Evolutionary conservation across 257 asterid species (phyloP).

Genomic region (Petunia secreta): DNA sequence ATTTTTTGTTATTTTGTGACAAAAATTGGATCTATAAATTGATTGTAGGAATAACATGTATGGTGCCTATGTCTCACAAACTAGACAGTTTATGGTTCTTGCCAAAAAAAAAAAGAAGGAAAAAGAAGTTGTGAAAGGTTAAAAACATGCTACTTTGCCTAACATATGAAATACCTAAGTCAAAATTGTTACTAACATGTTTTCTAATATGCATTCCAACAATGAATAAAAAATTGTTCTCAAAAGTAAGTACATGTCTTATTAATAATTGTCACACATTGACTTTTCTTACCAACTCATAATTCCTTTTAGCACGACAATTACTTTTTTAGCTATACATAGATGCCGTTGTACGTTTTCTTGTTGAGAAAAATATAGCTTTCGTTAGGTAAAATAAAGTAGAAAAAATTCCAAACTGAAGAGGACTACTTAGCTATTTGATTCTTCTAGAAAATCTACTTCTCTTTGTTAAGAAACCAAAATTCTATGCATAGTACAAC

Average conservation of each 20-base stretch:
- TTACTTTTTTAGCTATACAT: not conserved
- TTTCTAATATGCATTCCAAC: not conserved
- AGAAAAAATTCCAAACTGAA: not conserved
- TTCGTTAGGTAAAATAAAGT: conserved; percentile 24
- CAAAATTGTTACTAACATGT: not conserved
- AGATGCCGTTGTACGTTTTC: not conserved
- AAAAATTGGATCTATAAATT: not conserved
- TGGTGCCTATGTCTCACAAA: not conserved
- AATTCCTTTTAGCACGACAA: conserved; percentile 1
- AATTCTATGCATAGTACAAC: not conserved
- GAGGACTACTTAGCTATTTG: conserved; percentile 22
- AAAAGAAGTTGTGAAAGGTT: not conserved
- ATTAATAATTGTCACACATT: not conserved
- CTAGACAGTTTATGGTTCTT: not conserved
- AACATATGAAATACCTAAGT: no score
- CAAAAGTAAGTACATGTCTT: not conserved
- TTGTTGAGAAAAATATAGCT: conserved; percentile 16
- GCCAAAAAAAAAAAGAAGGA: no score
- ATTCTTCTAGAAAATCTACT: conserved; percentile 13
- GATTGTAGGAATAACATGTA: not conserved
- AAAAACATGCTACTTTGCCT: not conserved
- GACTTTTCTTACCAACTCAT: not conserved
- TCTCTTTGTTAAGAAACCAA: not conserved
- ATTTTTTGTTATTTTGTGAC: not conserved
- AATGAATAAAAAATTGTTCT: not conserved